Percentiles rank a stretch among this genome's conserved stretches.
Evolutionary conservation across 108 stramenopile genomes (phyloP).

Genomic region (Cyclotella baltica): DNA sequence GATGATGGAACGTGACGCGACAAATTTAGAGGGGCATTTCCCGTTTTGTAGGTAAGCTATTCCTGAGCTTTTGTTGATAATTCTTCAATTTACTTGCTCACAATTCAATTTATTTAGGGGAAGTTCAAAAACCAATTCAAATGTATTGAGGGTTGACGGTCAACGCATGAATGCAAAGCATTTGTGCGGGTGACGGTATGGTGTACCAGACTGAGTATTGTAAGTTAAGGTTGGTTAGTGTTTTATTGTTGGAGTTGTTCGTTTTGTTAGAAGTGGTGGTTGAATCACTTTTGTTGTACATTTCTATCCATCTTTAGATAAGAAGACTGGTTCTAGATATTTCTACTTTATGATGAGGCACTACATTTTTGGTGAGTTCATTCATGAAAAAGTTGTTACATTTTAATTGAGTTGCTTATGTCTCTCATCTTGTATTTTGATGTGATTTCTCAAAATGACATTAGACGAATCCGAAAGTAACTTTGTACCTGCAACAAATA

Average conservation of each 20-base stretch:
- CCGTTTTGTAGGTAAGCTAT: no score
- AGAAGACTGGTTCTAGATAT: constrained; percentile 41
- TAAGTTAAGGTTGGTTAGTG: constrained; percentile 30
- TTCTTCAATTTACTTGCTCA: no score
- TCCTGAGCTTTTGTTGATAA: no score
- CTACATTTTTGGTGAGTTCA: constrained; percentile 42
- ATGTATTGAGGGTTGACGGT: no score
- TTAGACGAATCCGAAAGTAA: constrained; percentile 12
- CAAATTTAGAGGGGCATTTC: no score
- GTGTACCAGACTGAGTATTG: constrained; percentile 32
- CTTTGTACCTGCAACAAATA: constrained; percentile 24
- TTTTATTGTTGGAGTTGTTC: no score
- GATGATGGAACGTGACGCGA: no score
- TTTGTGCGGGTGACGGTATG: constrained; percentile 3
- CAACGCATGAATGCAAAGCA: no score
- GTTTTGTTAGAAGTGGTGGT: no score
- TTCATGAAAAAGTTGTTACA: not conserved
- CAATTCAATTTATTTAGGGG: no score
- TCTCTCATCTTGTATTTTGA: not conserved
- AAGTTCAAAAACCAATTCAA: no score
- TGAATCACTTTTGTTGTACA: not conserved
- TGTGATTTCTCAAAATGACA: not conserved
- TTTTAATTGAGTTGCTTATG: not conserved
- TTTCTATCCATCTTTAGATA: constrained; percentile 7
- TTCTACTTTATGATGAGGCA: constrained; percentile 59